Conservation (phyloP, 2,329 filamentous ascomycete species). For the Pyrenophora seminiperda region DNA sequence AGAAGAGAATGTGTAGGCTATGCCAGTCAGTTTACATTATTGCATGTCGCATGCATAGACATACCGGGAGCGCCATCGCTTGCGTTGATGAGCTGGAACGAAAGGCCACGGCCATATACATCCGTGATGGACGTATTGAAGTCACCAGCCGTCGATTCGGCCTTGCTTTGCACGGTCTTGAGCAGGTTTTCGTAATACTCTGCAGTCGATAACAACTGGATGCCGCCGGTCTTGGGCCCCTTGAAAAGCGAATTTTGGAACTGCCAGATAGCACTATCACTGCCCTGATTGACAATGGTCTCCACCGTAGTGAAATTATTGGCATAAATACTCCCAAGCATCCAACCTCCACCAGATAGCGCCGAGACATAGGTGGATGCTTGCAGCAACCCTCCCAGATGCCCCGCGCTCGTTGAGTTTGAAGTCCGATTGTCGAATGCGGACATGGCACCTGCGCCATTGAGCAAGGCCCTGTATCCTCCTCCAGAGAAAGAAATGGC, state of each 20-base stretch:
- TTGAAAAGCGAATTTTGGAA: slow-evolving; percentile 66
- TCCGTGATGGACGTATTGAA: slow-evolving; percentile 78
- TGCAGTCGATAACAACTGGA: slow-evolving; percentile 61
- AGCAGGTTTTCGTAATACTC: slow-evolving; percentile 68
- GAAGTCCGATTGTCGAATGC: slow-evolving; percentile 77
- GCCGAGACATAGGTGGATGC: slow-evolving; percentile 79
- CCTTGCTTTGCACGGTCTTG: slow-evolving; percentile 65
- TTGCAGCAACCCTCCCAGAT: slow-evolving; percentile 81
- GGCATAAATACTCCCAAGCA: slow-evolving; percentile 77
- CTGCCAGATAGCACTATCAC: slow-evolving; percentile 63
- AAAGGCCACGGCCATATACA: slow-evolving; percentile 84
- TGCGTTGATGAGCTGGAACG: slow-evolving; percentile 82
- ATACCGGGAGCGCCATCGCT: slow-evolving; percentile 68
- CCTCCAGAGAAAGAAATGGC: slow-evolving; percentile 81
- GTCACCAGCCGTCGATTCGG: slow-evolving; percentile 61
- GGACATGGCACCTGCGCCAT: slow-evolving; percentile 77
- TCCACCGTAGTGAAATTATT: slow-evolving; percentile 78
- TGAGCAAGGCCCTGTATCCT: slow-evolving; percentile 85
- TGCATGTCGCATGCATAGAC: slow-evolving; percentile 70
- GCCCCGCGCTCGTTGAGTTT: slow-evolving; percentile 65
- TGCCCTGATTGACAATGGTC: slow-evolving; percentile 56
- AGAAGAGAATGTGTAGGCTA: slow-evolving; percentile 78
- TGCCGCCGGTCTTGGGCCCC: slow-evolving; percentile 57
- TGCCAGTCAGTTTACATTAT: slow-evolving; percentile 57
- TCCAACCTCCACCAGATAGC: slow-evolving; percentile 82